These are phyloP conservation scores for Incumbomyces delicatus DNA, from an alignment of 2,329 filamentous ascomycete species.

Conservation along the genomic window DNA sequence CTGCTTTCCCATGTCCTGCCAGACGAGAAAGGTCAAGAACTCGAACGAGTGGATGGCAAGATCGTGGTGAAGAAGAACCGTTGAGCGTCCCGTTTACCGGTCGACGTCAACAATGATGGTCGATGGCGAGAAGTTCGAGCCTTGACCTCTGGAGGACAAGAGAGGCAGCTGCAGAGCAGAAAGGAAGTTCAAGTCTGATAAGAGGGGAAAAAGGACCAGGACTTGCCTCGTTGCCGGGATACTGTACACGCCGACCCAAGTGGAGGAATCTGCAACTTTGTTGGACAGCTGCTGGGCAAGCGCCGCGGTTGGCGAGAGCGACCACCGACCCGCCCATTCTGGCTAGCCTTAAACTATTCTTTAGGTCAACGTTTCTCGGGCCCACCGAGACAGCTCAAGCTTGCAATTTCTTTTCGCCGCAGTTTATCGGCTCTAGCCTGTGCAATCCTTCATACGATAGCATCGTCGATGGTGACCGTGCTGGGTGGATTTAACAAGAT, in stretches of 20 bases:
- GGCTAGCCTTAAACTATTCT: neutral
- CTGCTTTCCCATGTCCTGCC: conserved; percentile 5
- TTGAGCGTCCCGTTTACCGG: neutral
- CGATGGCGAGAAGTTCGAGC: conserved; percentile 3
- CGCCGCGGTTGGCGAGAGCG: neutral
- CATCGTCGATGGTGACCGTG: too few relatives aligned
- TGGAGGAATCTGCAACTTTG: neutral
- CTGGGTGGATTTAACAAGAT: too few relatives aligned
- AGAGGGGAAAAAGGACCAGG: conserved; percentile 5
- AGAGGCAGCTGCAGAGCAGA: conserved; percentile 4
- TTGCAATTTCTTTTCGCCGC: neutral
- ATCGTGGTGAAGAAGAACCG: neutral
- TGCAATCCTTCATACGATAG: too few relatives aligned
- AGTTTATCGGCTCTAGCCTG: neutral
- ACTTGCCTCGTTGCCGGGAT: conserved; percentile 7
- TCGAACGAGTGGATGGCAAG: conserved; percentile 1
- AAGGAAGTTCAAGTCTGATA: conserved; percentile 6
- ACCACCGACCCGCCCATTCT: neutral
- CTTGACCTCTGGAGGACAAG: conserved; percentile 8
- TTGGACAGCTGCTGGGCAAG: neutral
- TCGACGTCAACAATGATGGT: neutral
- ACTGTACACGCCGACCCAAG: conserved; percentile 5
- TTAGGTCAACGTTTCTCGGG: too few relatives aligned
- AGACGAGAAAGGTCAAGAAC: conserved; percentile 5
- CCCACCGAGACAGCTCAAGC: conserved; percentile 1